A percentile compares a stretch with the other conserved stretches of the same genome.
These are phyloP conservation scores for Alloteropsis semialata DNA, from an alignment of 176 grass and related monocot species.

Conservation along the genomic window DNA sequence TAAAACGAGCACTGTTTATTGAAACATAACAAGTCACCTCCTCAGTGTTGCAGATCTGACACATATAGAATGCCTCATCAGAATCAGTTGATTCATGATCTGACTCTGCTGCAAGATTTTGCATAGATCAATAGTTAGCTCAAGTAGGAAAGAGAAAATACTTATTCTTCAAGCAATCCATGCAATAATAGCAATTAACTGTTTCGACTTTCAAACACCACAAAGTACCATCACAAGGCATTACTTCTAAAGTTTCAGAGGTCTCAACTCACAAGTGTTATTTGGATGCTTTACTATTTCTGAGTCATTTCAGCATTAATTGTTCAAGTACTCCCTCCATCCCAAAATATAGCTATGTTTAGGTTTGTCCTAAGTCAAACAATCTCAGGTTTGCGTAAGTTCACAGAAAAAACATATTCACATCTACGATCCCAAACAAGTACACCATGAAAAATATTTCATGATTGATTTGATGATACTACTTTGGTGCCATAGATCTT, in stretches of 20 bases:
- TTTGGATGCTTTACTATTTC: background rate
- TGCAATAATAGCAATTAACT: conserved; percentile 15
- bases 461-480: too few relatives aligned
- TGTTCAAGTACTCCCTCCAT: too few relatives aligned
- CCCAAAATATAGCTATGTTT: too few relatives aligned
- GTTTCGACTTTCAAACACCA: conserved; percentile 2
- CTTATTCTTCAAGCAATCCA: conserved; percentile 19
- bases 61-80: conserved; percentile 85
- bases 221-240: background rate
- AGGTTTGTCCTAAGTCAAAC: too few relatives aligned
- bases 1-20: background rate
- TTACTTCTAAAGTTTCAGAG: background rate
- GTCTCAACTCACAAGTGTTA: background rate
- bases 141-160: conserved; percentile 14
- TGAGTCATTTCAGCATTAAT: background rate
- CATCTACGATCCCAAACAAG: too few relatives aligned
- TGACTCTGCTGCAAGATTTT: conserved; percentile 48
- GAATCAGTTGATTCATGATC: conserved; percentile 79
- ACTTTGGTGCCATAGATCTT: too few relatives aligned
- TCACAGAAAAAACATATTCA: too few relatives aligned
- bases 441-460: too few relatives aligned
- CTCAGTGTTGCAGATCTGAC: conserved; percentile 85
- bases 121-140: conserved; percentile 13
- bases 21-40: conserved; percentile 56
- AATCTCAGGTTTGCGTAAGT: too few relatives aligned